phyloP scores from a whole-genome alignment of 1,139 yeast species.

The Cylindricascospora bacillispora region DNA sequence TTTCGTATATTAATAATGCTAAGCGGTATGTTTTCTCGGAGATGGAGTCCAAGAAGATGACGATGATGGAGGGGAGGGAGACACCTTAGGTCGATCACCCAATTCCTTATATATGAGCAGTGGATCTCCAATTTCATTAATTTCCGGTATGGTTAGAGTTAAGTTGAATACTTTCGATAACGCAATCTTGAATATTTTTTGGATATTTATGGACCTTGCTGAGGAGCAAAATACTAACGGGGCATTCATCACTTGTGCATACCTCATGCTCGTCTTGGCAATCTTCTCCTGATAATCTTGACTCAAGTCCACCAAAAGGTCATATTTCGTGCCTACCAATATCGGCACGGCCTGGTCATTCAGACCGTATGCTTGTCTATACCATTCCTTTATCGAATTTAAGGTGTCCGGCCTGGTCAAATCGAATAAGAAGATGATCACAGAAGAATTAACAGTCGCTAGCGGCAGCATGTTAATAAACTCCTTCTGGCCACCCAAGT shows the following conservation, averaged over 20 bases:
- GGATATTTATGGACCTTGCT: constrained; percentile 84
- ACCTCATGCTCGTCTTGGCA: constrained; percentile 73
- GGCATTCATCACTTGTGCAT: constrained; percentile 86
- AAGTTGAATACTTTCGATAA: constrained; percentile 87
- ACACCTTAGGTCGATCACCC: constrained; percentile 9
- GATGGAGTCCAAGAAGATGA: background rate
- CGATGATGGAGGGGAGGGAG: too few relatives aligned
- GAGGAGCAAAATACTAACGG: constrained; percentile 88
- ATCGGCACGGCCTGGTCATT: constrained; percentile 89
- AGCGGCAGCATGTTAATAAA: constrained; percentile 93
- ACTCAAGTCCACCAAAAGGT: constrained; percentile 69
- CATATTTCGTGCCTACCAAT: constrained; percentile 89
- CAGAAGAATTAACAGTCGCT: constrained; percentile 89
- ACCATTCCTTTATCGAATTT: constrained; percentile 88
- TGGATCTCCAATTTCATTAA: constrained; percentile 78
- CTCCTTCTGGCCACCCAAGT: constrained; percentile 92
- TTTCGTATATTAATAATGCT: too few relatives aligned
- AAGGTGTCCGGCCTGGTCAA: constrained; percentile 77
- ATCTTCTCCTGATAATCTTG: constrained; percentile 75
- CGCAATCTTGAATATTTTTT: constrained; percentile 84
- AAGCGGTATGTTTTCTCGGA: too few relatives aligned
- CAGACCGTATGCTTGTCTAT: constrained; percentile 81
- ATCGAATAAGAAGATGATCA: constrained; percentile 86
- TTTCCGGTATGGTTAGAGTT: constrained; percentile 73
- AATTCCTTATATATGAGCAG: constrained; percentile 50